These are phyloP conservation scores for Thalassiosira livingstoniorum DNA, from an alignment of 352 stramenopile genomes.

Conservation along the genomic window DNA sequence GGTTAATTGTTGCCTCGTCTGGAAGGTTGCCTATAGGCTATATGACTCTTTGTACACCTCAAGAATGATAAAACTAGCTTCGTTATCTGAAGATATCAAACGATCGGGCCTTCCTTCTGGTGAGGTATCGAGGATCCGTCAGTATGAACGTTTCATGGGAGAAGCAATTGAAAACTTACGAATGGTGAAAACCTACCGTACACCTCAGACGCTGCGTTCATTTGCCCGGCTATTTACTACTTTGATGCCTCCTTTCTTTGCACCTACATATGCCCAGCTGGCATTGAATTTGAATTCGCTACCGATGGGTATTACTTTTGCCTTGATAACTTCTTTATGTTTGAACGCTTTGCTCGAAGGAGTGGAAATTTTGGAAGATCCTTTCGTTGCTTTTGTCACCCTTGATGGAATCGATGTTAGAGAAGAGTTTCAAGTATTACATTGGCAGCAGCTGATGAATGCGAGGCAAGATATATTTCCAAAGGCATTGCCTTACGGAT, in stretches of 20 bases:
- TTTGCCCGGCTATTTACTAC: constrained; percentile 76
- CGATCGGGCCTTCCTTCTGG: constrained; percentile 62
- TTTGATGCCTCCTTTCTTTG: constrained; percentile 76
- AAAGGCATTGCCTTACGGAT: constrained; percentile 43
- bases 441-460: constrained; percentile 66
- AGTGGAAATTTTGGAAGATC: constrained; percentile 80
- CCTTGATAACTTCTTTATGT: constrained; percentile 71
- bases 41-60: constrained; percentile 66
- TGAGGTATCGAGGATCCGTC: constrained; percentile 71
- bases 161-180: constrained; percentile 71
- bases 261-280: constrained; percentile 76
- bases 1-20: not conserved
- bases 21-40: constrained; percentile 64
- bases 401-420: constrained; percentile 73
- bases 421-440: constrained; percentile 72
- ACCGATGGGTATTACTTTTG: constrained; percentile 72
- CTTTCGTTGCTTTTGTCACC: constrained; percentile 65
- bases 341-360: constrained; percentile 80
- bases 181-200: constrained; percentile 83
- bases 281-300: constrained; percentile 68
- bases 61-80: constrained; percentile 54
- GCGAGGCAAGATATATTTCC: constrained; percentile 65
- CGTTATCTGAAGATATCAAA: constrained; percentile 72
- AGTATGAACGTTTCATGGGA: constrained; percentile 71
- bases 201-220: constrained; percentile 73